Base-by-base conservation (phyloP, 2,329 filamentous ascomycete species). In the Verticillium isaacii region DNA sequence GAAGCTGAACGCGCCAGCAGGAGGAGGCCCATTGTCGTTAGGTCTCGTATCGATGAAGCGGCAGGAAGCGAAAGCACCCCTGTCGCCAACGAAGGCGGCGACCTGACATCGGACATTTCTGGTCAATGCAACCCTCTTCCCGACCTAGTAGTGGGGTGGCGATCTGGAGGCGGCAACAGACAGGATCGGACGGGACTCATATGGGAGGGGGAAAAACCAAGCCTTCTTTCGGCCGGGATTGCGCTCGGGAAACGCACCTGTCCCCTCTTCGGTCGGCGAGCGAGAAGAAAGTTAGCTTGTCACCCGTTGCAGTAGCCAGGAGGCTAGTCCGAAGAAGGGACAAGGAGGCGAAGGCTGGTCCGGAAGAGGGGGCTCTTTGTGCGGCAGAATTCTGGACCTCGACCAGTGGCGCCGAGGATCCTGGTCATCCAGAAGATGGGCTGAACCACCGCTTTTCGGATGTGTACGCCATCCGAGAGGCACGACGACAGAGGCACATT, bases 401-500 rank as follows among this genome's bases (percentile, higher is more conserved):
- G 19, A 23, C 45, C 45, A 52, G 23, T 52, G 45, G 45, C 19
- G 19, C 19, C 6, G 8, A 25, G n/a, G 6, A 23, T 23, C 45
- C 23, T 52, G 45, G 45, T 52, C 45, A 52, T 25, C 45, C 23
- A 52, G 23, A 52, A 19, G 5, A 52, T n/a, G 45, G 39, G 45
- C 45, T 52, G 45, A 52, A 52, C 19, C 8, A 85, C 69, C 85
- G 83, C 83, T 73, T 2, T 2, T 83, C 82, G 59, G 76, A 80
- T 6, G 80, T 88, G 70, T 84, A 82, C 29, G 85, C 81, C 11
- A 84, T 89, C 32, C 63, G 72, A 4, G 72, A 78, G 5, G 83
- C 85, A 0, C 82, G 29, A 29, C 29, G 29, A 78, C 5, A 65
- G 23, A 19, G n/a, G 12, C n/a, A 8, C 8, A 19, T 25, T 45